Base-by-base conservation (phyloP, 208 protist species). In the Trypanosoma cruzi region DNA sequence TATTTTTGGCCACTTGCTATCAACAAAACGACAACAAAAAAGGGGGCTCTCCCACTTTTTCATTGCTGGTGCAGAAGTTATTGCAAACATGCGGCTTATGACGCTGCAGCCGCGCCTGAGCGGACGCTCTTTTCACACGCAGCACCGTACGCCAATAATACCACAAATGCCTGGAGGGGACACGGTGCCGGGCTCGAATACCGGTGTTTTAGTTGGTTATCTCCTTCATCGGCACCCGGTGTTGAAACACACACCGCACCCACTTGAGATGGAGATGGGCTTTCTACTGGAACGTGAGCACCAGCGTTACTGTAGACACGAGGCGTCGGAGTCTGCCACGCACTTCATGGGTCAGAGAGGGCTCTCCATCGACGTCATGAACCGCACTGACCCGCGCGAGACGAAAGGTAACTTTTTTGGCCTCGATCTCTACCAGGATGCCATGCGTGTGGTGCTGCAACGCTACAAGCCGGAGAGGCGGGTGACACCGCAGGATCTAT, bases 351-450 rank as follows among this genome's bases (percentile, higher is more conserved):
- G 74, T 5, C 76, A 73, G n/a, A 75, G 81, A 0, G 85, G 84
- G 6, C 82, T 90, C 64, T 80, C 84, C 8, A 80, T 95, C 58
- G 89, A 95, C 55, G 58, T 84, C 31, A 69, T 87, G 32, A 79
- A 80, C 65, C 86, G 89, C 62, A 85, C 75, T 22, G 89, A 93
- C 59, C 48, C 77, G 32, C 81, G 74, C 10, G 82, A 91, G 48
- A 92, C 93, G 24, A 76, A 81, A 40, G 73, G 75, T 29, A 89
- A 92, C 68, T 95, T 93, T 67, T 95, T 89, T 64, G 84, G 80
- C 0, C 49, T 95, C 2, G 85, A 93, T 69, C 79, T 89, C 14
- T 95, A 95, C 64, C 84, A 91, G 68, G 89, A 95, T 61, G 89
- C 89, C 8, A 85, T 92, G 86, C 78, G 77, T 54, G 81, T 88